Conservation (phyloP, 106 monocot genomes). For the Triglochin maritima region DNA sequence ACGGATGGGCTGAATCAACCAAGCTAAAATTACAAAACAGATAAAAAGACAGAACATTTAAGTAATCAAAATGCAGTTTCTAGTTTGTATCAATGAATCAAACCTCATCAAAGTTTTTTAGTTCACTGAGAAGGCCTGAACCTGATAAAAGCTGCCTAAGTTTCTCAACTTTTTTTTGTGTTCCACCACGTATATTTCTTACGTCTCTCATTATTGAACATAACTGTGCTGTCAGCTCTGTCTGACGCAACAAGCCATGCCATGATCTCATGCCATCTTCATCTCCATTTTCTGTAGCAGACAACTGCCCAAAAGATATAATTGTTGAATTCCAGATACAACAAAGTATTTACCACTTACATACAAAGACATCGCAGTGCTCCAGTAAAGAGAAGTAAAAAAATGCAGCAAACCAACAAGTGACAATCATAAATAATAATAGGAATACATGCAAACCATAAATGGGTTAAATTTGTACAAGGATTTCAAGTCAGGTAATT, state of each 20-base stretch:
- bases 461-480: too few relatives aligned
- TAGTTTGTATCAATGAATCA: background rate
- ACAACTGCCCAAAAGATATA: constrained; percentile 24
- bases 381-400: too few relatives aligned
- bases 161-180: constrained; percentile 93
- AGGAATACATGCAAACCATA: too few relatives aligned
- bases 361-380: too few relatives aligned
- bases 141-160: constrained; percentile 60
- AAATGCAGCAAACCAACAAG: too few relatives aligned
- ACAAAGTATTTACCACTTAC: background rate
- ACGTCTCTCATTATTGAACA: constrained; percentile 91
- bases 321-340: background rate
- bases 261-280: constrained; percentile 75
- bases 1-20: constrained; percentile 68
- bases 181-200: constrained; percentile 77
- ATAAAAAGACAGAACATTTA: background rate
- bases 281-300: constrained; percentile 38
- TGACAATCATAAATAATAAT: too few relatives aligned
- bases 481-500: too few relatives aligned
- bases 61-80: background rate
- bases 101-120: constrained; percentile 97
- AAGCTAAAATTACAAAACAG: too few relatives aligned
- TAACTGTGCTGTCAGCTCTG: constrained; percentile 77
- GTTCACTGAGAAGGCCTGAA: constrained; percentile 82
- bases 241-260: constrained; percentile 87